Conservation (phyloP, 2,329 filamentous ascomycete species). For the Dryadomyces quercus-mongolicae region DNA sequence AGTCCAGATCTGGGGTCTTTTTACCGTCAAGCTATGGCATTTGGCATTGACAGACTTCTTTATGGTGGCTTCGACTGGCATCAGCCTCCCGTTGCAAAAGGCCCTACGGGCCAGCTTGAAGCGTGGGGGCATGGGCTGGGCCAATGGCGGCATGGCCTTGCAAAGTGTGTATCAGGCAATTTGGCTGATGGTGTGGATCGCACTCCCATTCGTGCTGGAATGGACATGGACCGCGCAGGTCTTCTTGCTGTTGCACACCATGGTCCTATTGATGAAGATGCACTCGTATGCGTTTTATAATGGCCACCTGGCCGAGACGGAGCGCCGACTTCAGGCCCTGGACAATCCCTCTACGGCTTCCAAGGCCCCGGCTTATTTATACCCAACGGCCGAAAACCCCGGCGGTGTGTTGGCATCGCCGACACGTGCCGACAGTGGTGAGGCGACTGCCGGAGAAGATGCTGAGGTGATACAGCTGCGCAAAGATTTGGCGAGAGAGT, state of each 20-base stretch:
- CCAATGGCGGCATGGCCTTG: constrained; percentile 60
- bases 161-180: constrained; percentile 70
- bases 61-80: constrained; percentile 67
- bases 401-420: constrained; percentile 25
- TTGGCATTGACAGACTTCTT: constrained; percentile 69
- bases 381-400: constrained; percentile 50
- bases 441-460: constrained; percentile 13
- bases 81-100: constrained; percentile 63
- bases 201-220: constrained; percentile 68
- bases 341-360: constrained; percentile 64
- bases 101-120: constrained; percentile 42
- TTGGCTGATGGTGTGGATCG: constrained; percentile 78
- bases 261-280: constrained; percentile 97
- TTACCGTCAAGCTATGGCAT: constrained; percentile 82
- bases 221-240: constrained; percentile 99
- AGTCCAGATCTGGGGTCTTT: constrained; percentile 76
- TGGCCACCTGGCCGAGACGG: constrained; percentile 80
- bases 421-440: background rate
- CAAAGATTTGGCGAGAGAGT: constrained; percentile 77
- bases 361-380: constrained; percentile 61
- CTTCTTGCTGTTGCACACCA: constrained; percentile 80
- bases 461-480: constrained; percentile 58
- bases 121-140: constrained; percentile 56
- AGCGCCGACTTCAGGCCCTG: constrained; percentile 66
- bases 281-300: constrained; percentile 99